Evolutionary conservation across 2,329 filamentous ascomycete species (phyloP).

Genomic region (Sporothrix phasma): DNA sequence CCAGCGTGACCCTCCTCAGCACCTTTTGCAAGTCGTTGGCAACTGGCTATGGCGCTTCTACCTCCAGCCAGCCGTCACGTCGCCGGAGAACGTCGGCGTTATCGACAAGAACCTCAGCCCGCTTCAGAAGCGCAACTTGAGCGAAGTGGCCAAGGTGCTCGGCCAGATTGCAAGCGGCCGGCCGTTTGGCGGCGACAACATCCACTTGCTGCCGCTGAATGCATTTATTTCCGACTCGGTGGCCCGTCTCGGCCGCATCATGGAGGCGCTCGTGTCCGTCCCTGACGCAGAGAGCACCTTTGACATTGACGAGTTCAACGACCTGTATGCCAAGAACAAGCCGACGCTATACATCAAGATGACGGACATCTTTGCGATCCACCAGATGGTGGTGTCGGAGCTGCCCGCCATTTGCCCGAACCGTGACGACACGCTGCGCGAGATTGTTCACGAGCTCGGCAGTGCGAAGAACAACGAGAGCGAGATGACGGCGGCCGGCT

Average conservation of each 20-base stretch:
- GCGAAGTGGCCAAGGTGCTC: slow-evolving; percentile 84
- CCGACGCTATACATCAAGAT: slow-evolving; percentile 99
- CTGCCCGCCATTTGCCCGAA: slow-evolving; percentile 66
- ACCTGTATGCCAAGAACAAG: slow-evolving; percentile 91
- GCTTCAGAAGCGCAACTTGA: slow-evolving; percentile 83
- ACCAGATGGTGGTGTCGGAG: slow-evolving; percentile 75
- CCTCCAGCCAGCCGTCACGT: slow-evolving; percentile 76
- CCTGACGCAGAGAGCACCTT: slow-evolving; percentile 84
- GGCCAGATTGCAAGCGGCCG: slow-evolving; percentile 81
- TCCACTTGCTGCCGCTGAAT: slow-evolving; percentile 92
- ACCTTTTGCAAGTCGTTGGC: slow-evolving; percentile 72
- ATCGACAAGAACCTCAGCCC: slow-evolving; percentile 83
- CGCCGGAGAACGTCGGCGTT: slow-evolving; percentile 87
- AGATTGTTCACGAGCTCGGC: slow-evolving; percentile 86
- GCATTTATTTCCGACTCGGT: slow-evolving; percentile 81
- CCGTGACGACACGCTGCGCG: slow-evolving; percentile 78
- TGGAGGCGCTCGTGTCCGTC: slow-evolving; percentile 68
- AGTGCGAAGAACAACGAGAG: slow-evolving; percentile 94
- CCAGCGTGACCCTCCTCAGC: slow-evolving; percentile 64
- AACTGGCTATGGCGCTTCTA: slow-evolving; percentile 95
- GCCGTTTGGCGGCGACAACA: slow-evolving; percentile 85
- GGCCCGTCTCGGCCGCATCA: slow-evolving; percentile 65
- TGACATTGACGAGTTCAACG: slow-evolving; percentile 98
- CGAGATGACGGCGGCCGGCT: slow-evolving; percentile 78
- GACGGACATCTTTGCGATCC: slow-evolving; percentile 92